Evolutionary conservation across 2,329 filamentous ascomycete genomes (phyloP).

Genomic region (Bertia moriformis): DNA sequence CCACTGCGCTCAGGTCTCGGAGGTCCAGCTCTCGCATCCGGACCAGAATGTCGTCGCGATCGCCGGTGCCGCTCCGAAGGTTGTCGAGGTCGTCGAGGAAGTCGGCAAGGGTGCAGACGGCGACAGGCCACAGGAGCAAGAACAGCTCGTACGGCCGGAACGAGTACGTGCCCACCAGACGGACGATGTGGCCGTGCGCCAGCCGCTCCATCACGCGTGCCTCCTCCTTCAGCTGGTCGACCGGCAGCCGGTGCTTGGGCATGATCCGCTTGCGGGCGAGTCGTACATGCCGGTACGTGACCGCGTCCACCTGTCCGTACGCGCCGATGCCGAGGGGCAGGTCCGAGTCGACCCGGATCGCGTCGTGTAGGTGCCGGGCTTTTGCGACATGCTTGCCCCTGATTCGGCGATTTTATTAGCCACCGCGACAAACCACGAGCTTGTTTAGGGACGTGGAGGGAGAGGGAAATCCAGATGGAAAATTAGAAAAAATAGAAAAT

Average conservation of each 20-base stretch:
- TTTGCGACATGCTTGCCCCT: constrained; percentile 9
- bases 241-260: constrained; percentile 17
- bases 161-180: constrained; percentile 29
- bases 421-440: constrained; percentile 6
- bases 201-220: constrained; percentile 30
- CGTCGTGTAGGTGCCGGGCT: constrained; percentile 12
- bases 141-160: constrained; percentile 22
- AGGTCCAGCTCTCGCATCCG: constrained; percentile 21
- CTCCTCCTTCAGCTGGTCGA: constrained; percentile 27
- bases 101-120: constrained; percentile 25
- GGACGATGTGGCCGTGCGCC: constrained; percentile 30
- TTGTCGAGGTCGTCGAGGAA: constrained; percentile 27
- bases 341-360: constrained; percentile 12
- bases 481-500: no score
- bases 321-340: constrained; percentile 22
- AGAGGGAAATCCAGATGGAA: not conserved
- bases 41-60: constrained; percentile 20
- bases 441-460: not conserved
- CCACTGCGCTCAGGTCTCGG: constrained; percentile 17
- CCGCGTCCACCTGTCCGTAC: constrained; percentile 27
- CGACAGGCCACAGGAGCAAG: constrained; percentile 30
- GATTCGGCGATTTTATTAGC: no score
- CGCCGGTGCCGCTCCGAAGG: constrained; percentile 20
- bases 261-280: constrained; percentile 28
- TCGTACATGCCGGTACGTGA: constrained; percentile 20